Base-by-base conservation (phyloP, 106 monocot species). In the Dendrobium catenatum region DNA sequence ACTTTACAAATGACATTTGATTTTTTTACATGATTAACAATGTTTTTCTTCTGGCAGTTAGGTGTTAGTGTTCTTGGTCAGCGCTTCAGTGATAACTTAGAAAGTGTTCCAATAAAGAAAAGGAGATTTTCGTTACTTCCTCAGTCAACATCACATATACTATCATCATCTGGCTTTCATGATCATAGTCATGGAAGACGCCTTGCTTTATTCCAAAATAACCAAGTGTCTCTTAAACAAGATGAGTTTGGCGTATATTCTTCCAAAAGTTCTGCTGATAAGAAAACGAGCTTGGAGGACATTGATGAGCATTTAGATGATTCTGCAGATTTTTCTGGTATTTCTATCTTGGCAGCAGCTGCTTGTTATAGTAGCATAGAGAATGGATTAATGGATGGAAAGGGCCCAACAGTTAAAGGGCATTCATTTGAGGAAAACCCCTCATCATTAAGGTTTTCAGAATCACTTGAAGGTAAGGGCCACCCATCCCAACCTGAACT, bases 71-170 rank as follows among this genome's bases (percentile, higher is more conserved):
- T 94, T 88, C 97, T 98, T 77, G 91, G 92, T 26, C 77, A 88
- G 61, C 90, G 92, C 27, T 98, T 98, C 46, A 82, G 89, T 86
- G 94, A 91, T 44, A 55, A 83, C 7, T 9, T 89, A 33, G 87
- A 87, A 54, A 92, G 79, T 83, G 86, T 98, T 80, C 97, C 94
- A 20, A 91, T 94, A 48, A 98, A 98, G 85, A 98, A 98, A 85
- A 94, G 96, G 86, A 92, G 88, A 81, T 85, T 89, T 81, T 79
- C 82, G 18, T 55, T 86, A 29, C 72, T 67, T 77, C 78, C 68
- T 87, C 85, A 92, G 42, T 84, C 89, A 41, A 80, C 89, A 26
- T 80, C 89, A 37, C 7, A 73, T 40, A 78, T 78, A 55, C 84
- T 80, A 31, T 84, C 67, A 17, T 58, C 80, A 6, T 78, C 76